Evolutionary conservation across 1,139 yeast genomes (phyloP).

Genomic region (Suhomyces bokatorum): DNA sequence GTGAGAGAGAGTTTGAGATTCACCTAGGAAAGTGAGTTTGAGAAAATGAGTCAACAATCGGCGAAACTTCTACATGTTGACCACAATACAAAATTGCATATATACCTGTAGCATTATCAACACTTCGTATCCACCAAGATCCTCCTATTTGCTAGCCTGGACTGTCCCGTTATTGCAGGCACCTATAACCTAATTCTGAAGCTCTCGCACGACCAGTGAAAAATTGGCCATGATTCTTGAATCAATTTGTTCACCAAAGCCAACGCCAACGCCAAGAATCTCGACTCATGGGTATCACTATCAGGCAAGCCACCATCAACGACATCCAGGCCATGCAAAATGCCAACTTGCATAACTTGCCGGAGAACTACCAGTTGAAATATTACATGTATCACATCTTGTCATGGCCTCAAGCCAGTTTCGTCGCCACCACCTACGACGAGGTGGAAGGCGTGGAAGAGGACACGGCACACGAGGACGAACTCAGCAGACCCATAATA

Average conservation of each 20-base stretch:
- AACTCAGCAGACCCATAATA: slow-evolving; percentile 23
- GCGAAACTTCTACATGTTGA: no score
- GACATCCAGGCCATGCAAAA: slow-evolving; percentile 96
- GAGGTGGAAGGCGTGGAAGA: slow-evolving; percentile 35
- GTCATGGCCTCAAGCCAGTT: slow-evolving; percentile 98
- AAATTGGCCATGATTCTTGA: slow-evolving; percentile 3
- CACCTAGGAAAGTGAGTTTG: no score
- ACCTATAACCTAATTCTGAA: not conserved
- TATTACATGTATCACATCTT: slow-evolving; percentile 91
- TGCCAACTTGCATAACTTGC: slow-evolving; percentile 88
- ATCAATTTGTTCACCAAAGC: not conserved
- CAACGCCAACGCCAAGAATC: not conserved
- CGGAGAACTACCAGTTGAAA: slow-evolving; percentile 91
- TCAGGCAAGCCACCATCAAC: slow-evolving; percentile 81
- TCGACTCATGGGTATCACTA: slow-evolving; percentile 69
- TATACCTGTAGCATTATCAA: not conserved
- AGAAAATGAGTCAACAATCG: no score
- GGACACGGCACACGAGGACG: slow-evolving; percentile 31
- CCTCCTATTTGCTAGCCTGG: not conserved
- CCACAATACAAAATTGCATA: not conserved
- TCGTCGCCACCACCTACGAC: slow-evolving; percentile 82
- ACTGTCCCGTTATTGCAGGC: not conserved
- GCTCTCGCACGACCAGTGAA: slow-evolving; percentile 8
- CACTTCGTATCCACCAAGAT: not conserved
- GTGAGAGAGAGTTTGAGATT: slow-evolving; percentile 49